These are phyloP conservation scores for Fallopia convolvulus DNA, from an alignment of 148 eudicot genomes.

Conservation along the genomic window DNA sequence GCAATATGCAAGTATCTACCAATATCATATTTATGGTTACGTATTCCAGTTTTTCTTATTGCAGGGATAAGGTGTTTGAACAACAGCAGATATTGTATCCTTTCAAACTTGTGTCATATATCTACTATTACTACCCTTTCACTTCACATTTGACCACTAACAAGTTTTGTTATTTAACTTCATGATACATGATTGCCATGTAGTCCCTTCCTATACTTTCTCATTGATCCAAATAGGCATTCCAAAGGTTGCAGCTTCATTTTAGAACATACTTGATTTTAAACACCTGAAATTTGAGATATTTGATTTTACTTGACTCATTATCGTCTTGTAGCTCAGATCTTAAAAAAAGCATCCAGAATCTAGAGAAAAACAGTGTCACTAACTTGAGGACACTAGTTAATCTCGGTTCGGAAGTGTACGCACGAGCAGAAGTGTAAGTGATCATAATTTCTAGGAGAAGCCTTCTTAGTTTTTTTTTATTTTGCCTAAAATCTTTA, in stretches of 20 bases:
- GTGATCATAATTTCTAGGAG: constrained; percentile 16
- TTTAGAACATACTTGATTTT: neutral
- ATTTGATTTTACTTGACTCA: constrained; percentile 30
- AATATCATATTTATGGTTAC: constrained; percentile 5
- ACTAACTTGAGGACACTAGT: constrained; percentile 64
- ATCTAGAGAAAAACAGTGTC: constrained; percentile 71
- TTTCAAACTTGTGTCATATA: constrained; percentile 14
- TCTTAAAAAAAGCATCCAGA: constrained; percentile 67
- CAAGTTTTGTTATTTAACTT: neutral
- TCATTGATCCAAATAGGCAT: neutral
- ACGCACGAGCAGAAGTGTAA: constrained; percentile 85
- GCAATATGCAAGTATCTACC: neutral
- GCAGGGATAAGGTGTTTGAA: constrained; percentile 93
- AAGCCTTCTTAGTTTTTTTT: neutral
- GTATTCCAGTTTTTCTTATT: constrained; percentile 13
- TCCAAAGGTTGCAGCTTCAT: neutral
- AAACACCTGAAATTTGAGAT: neutral
- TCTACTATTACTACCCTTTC: neutral
- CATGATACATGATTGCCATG: too few species aligned
- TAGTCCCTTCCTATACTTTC: too few species aligned
- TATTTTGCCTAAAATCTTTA: neutral
- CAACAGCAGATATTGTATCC: constrained; percentile 92
- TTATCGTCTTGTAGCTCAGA: constrained; percentile 44
- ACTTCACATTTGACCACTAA: neutral
- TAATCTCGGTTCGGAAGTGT: constrained; percentile 94